Conservation (phyloP, 768 basidiomycete genomes). For the Lentinula sp. region DNA sequence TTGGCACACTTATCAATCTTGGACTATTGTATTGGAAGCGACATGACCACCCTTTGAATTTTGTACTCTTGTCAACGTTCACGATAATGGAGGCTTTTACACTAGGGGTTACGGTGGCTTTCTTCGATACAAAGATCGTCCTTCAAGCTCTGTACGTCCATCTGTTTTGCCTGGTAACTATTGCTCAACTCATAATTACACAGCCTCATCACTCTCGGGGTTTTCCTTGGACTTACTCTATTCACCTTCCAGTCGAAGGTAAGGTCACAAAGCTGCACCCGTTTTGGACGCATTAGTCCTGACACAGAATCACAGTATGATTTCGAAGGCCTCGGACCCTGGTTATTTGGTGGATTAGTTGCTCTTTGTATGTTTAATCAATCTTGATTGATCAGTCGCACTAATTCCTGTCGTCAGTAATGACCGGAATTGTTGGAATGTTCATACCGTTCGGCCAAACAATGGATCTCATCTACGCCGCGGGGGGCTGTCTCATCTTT, state of each 20-base stretch:
- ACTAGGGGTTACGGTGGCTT: constrained; percentile 79
- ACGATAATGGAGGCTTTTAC: constrained; percentile 89
- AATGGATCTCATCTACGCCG: constrained; percentile 75
- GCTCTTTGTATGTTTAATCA: constrained; percentile 53
- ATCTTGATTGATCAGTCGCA: background rate
- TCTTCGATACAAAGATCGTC: constrained; percentile 66
- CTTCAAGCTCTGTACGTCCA: constrained; percentile 77
- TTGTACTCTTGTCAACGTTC: constrained; percentile 79
- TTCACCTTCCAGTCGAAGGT: constrained; percentile 96
- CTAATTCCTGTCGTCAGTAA: constrained; percentile 35
- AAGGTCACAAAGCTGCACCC: constrained; percentile 8
- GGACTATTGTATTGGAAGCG: constrained; percentile 88
- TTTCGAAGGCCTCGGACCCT: constrained; percentile 89
- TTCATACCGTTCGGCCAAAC: constrained; percentile 85
- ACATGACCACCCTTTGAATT: constrained; percentile 83
- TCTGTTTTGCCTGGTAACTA: background rate
- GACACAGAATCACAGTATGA: constrained; percentile 59
- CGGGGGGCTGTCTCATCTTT: constrained; percentile 77
- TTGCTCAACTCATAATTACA: background rate
- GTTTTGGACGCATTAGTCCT: background rate
- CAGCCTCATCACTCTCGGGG: constrained; percentile 83
- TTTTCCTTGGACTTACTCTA: constrained; percentile 89
- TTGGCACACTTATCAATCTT: constrained; percentile 76
- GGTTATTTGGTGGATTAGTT: constrained; percentile 79
- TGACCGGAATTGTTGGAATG: constrained; percentile 76